Percentiles rank a stretch among this genome's conserved stretches.
These are phyloP conservation scores for Peribolospora kevripleyi DNA, from an alignment of 768 basidiomycete genomes.

Conservation along the genomic window DNA sequence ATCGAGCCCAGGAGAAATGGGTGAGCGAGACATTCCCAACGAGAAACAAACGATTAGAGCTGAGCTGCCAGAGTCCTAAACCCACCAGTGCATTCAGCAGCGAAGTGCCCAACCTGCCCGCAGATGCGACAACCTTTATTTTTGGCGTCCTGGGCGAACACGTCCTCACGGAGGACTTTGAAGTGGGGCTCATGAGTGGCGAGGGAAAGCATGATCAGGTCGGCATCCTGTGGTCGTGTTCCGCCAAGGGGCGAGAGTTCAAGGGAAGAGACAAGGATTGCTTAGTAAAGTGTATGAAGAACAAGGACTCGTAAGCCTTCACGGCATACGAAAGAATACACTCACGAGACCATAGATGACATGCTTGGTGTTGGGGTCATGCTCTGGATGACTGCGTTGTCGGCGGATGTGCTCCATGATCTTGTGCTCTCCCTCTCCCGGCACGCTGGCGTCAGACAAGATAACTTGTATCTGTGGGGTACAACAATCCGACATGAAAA, in stretches of 20 bases:
- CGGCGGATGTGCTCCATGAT: constrained; percentile 96
- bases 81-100: constrained; percentile 67
- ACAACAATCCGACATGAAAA: neutral
- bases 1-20: too few relatives aligned
- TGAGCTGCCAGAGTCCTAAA: neutral
- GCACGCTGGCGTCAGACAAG: constrained; percentile 88
- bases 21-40: neutral
- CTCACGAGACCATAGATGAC: constrained; percentile 90
- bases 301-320: neutral
- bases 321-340: constrained; percentile 1
- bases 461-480: constrained; percentile 58
- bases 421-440: constrained; percentile 98
- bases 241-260: constrained; percentile 1
- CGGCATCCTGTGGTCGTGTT: constrained; percentile 49
- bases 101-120: constrained; percentile 83
- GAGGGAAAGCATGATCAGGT: constrained; percentile 93
- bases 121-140: constrained; percentile 66
- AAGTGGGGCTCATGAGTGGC: constrained; percentile 99
- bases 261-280: neutral
- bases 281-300: neutral
- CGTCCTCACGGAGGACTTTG: constrained; percentile 89
- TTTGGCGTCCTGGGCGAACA: constrained; percentile 45
- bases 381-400: constrained; percentile 60
- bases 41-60: too few relatives aligned
- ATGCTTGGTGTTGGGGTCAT: constrained; percentile 84